Base-by-base conservation (phyloP, 345 rosid genomes). In the Citrus hindsii region DNA sequence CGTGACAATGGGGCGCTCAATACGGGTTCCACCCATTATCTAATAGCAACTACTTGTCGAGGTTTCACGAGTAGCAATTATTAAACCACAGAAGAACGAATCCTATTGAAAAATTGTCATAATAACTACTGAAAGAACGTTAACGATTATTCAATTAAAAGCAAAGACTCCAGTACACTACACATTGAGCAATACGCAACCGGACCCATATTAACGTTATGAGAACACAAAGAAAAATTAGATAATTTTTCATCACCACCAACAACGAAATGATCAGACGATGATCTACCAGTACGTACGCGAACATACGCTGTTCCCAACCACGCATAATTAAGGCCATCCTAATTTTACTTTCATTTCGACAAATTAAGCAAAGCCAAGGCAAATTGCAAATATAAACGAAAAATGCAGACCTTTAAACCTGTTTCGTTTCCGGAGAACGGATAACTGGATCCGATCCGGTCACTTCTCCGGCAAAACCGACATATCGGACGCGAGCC, bases 401-500 rank as follows among this genome's bases (percentile, higher is more conserved):
- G 6, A 16, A 51, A 6, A 74, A 40, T 32, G 69, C 77, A 25
- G 3, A 61, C 68, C 77, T 40, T 61, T 61, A 48, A 70, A 19
- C 35, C 18, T 14, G 53, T 2, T 25, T 16, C 6, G 22, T 33
- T 10, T 46, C 51, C 18, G 1, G 18, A 46, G 4, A 13, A 46
- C 53, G 46, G 63, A 21, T 33, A 8, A 65, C 25, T 37, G 37
- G 48, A 9, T 0, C 67, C 42, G 58, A 22, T 9, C 59, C 71
- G 10, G n/a, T 75, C 42, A 75, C 46, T 76, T 33, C 33, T 76
- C 6, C 5, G 67, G 56, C 56, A 27, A 64, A 35, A 59, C 79
- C 69, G 87, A 73, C 4, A 67, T 25, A n/a, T 86, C 86, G 16
- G 83, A 80, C 4, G 91, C 91, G 32, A 83, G 83, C 6, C 88